Base-by-base conservation (phyloP, 2,329 filamentous ascomycete genomes). In the Hypoxylon sp. region DNA sequence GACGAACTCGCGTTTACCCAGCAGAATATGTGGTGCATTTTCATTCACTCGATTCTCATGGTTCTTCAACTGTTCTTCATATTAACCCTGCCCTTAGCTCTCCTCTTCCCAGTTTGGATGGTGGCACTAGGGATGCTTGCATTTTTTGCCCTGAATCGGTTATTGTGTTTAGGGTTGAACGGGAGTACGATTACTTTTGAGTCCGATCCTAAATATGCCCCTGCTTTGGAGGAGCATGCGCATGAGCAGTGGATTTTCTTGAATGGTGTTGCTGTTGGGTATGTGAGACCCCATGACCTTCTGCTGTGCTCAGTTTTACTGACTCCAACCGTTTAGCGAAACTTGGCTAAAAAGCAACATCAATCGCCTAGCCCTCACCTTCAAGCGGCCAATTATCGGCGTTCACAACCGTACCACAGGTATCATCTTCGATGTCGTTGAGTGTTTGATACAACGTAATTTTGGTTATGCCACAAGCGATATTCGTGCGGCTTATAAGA, bases 201-300 rank as follows among this genome's bases (percentile, higher is more conserved):
- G 17, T 89, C 88, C 1, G 83, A 87, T 46, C 80, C 84, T 2
- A 81, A 86, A 59, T 88, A 86, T 68, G 83, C 88, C 1, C 78
- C 83, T 14, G 79, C 79, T 1, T 77, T 79, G 17, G 82, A 83
- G 0, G 83, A 87, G 70, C 85, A 88, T 76, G 81, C 82, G 10
- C 83, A 88, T 57, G 92, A 94, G 80, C 86, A 90, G 74, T 95
- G 92, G 92, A 84, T 94, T n/a, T 94, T 92, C 76, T 79, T 94
- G 56, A 94, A 94, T 74, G 92, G 92, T 0, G 88, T 94, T 29
- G 88, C 86, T 9, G 85, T 85, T 35, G 87, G 86, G 87, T 90
- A 79, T 65, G 85, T 81, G 14, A 35, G 19, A 77, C 54, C 26
- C 29, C 19, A 26, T 63, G 57, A 59, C 37, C 13, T 4, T 51